Evolutionary conservation across 495 filamentous ascomycete species (phyloP).

Genomic region (Bacidia rubella): DNA sequence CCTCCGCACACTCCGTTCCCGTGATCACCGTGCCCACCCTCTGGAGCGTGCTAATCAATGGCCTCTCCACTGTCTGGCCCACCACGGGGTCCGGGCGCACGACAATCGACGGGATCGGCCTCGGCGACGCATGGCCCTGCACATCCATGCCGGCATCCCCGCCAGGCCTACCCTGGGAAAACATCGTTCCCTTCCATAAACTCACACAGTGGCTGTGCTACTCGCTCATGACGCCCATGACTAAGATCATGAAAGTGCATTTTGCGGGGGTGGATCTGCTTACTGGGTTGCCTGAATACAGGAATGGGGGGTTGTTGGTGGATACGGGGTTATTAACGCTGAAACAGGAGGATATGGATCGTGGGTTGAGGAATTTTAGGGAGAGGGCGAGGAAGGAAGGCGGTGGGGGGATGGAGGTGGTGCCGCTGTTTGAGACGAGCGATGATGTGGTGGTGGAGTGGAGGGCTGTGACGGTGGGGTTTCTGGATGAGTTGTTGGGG

Average conservation of each 20-base stretch:
- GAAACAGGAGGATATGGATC: conserved; percentile 42
- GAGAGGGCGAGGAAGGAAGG: conserved; percentile 62
- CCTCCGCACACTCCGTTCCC: conserved; percentile 71
- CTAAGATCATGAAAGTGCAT: conserved; percentile 45
- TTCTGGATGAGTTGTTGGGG: conserved; percentile 46
- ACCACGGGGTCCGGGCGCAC: conserved; percentile 48
- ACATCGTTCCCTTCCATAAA: conserved; percentile 78
- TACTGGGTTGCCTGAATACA: conserved; percentile 56
- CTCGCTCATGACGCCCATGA: conserved; percentile 60
- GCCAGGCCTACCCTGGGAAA: conserved; percentile 72
- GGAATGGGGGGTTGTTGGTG: conserved; percentile 56
- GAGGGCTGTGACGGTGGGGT: conserved; percentile 52
- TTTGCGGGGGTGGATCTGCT: conserved; percentile 50
- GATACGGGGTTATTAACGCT: conserved; percentile 50
- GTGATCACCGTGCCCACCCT: conserved; percentile 84
- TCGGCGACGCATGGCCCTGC: conserved; percentile 93
- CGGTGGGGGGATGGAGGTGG: conserved; percentile 53
- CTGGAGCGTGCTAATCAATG: conserved; percentile 81
- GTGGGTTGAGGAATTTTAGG: conserved; percentile 56
- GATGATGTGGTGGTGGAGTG: conserved; percentile 64
- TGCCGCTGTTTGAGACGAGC: conserved; percentile 48
- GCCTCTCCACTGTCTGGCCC: conserved; percentile 81
- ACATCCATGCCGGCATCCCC: conserved; percentile 62
- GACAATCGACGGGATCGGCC: conserved; percentile 71
- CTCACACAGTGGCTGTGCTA: conserved; percentile 65